phyloP scores from a whole-genome alignment of 1,139 yeast species.

The Taphrina flavorubra region DNA sequence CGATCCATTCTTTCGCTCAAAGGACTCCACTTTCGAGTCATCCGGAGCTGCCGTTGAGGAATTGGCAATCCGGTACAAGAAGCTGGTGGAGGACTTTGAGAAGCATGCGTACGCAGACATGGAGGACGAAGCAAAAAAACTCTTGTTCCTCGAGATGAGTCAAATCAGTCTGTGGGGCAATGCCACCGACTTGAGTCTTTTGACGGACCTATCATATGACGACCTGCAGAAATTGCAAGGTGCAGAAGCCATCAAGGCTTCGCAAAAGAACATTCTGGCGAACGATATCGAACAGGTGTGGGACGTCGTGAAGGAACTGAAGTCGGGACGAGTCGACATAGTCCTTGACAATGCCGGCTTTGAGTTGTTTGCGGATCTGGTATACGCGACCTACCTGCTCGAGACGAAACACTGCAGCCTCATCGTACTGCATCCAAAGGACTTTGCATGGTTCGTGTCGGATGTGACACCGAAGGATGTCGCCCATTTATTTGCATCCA shows the following conservation, averaged over 20 bases:
- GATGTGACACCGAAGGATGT: slow-evolving; percentile 90
- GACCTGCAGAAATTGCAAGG: slow-evolving; percentile 93
- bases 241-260: slow-evolving; percentile 73
- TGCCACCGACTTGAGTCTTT: slow-evolving; percentile 89
- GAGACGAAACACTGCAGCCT: slow-evolving; percentile 68
- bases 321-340: slow-evolving; percentile 69
- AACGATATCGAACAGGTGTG: slow-evolving; percentile 79
- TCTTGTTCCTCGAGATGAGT: slow-evolving; percentile 65
- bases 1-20: slow-evolving; percentile 75
- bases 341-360: slow-evolving; percentile 95
- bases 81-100: slow-evolving; percentile 55
- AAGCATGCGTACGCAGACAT: slow-evolving; percentile 50
- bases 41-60: slow-evolving; percentile 82
- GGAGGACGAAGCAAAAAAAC: slow-evolving; percentile 56
- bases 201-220: slow-evolving; percentile 77
- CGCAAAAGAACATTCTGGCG: slow-evolving; percentile 78
- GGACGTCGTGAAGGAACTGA: slow-evolving; percentile 53
- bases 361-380: slow-evolving; percentile 87
- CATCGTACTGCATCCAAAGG: slow-evolving; percentile 84
- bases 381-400: slow-evolving; percentile 73
- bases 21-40: slow-evolving; percentile 73
- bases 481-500: slow-evolving; percentile 63
- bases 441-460: slow-evolving; percentile 96
- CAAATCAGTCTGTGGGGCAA: slow-evolving; percentile 97
- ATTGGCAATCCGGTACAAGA: slow-evolving; percentile 71